phyloP scores from a whole-genome alignment of 305 asterid genomes.

The Fraxinus ornus region DNA sequence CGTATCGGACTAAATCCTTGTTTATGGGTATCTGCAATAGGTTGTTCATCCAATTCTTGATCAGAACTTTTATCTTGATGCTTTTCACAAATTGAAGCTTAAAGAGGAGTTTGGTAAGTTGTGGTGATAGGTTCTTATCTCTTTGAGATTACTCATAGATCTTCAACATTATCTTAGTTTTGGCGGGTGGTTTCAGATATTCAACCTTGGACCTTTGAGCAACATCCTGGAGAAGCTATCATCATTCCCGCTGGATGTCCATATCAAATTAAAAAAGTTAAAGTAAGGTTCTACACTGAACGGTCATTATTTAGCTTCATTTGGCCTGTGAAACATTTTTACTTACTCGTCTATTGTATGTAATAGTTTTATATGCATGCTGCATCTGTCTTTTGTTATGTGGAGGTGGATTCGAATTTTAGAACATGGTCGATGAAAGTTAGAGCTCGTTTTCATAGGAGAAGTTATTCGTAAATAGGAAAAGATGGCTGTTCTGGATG shows the following conservation, averaged over 20 bases:
- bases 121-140: slow-evolving; percentile 4
- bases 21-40: slow-evolving; percentile 39
- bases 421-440: slow-evolving; percentile 2
- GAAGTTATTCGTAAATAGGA: not conserved
- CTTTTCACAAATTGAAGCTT: slow-evolving; percentile 83
- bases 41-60: slow-evolving; percentile 93
- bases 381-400: not conserved
- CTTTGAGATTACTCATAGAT: slow-evolving; percentile 4
- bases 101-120: slow-evolving; percentile 90
- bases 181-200: slow-evolving; percentile 47
- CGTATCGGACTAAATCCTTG: slow-evolving; percentile 1
- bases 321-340: not conserved
- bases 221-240: slow-evolving; percentile 82
- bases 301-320: not conserved
- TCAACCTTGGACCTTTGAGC: slow-evolving; percentile 91
- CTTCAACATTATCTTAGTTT: slow-evolving; percentile 16
- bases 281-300: slow-evolving; percentile 40
- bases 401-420: not conserved
- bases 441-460: not conserved
- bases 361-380: slow-evolving; percentile 5
- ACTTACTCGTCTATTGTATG: not conserved
- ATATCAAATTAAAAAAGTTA: slow-evolving; percentile 75
- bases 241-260: slow-evolving; percentile 99
- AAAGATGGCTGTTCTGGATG: not conserved
- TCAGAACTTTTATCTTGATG: slow-evolving; percentile 74